Evolutionary conservation across 2,329 filamentous ascomycete genomes (phyloP).

Genomic region (Bisporella sp.): DNA sequence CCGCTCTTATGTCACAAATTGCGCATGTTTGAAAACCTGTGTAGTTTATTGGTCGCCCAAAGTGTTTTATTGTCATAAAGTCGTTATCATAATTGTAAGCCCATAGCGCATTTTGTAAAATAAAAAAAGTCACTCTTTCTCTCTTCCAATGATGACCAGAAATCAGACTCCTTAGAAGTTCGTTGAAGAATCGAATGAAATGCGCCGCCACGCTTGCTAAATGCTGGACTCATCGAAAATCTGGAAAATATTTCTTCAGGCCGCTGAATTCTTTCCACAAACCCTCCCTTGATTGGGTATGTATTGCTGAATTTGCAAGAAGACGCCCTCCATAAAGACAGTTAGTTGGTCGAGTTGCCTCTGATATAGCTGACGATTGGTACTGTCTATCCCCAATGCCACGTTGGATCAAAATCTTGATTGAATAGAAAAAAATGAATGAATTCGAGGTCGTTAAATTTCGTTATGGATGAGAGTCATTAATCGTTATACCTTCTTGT

Average conservation of each 20-base stretch:
- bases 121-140: too few relatives aligned
- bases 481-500: slow-evolving; percentile 15
- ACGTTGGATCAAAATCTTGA: slow-evolving; percentile 8
- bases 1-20: background rate
- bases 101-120: background rate
- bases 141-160: too few relatives aligned
- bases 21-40: background rate
- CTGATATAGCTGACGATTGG: slow-evolving; percentile 21
- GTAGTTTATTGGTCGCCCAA: slow-evolving; percentile 9
- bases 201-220: slow-evolving; percentile 25
- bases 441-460: slow-evolving; percentile 14
- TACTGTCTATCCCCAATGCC: slow-evolving; percentile 24
- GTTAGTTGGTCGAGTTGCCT: slow-evolving; percentile 24
- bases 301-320: background rate
- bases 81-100: slow-evolving; percentile 10
- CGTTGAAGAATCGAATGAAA: slow-evolving; percentile 7
- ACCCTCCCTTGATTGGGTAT: background rate
- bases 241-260: slow-evolving; percentile 13
- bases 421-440: slow-evolving; percentile 6
- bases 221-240: slow-evolving; percentile 17
- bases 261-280: slow-evolving; percentile 7
- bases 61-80: slow-evolving; percentile 11
- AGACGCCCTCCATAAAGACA: slow-evolving; percentile 18
- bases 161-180: too few relatives aligned
- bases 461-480: slow-evolving; percentile 11